Conservation (phyloP, 2,329 filamentous ascomycete species). For the Talaromyces funiculosus region DNA sequence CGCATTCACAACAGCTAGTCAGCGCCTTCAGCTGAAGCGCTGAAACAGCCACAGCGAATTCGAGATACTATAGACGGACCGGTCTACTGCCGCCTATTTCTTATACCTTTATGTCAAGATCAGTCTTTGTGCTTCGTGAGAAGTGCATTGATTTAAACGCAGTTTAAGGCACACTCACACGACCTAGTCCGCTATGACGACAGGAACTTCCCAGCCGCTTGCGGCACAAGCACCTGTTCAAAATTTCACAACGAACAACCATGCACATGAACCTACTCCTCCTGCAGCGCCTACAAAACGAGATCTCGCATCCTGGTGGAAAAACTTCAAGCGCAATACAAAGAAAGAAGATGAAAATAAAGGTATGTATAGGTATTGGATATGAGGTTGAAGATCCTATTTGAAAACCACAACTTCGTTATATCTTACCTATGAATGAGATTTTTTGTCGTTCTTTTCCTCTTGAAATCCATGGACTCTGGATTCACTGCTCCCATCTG, state of each 20-base stretch:
- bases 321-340: conserved; percentile 73
- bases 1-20: conserved; percentile 3
- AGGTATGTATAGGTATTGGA: conserved; percentile 41
- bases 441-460: neutral
- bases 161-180: neutral
- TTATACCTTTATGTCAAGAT: neutral
- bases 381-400: neutral
- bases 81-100: neutral
- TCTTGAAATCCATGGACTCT: neutral
- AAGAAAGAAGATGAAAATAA: conserved; percentile 57
- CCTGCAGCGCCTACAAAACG: conserved; percentile 75
- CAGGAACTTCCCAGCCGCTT: conserved; percentile 32
- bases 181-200: conserved; percentile 27
- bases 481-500: neutral
- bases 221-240: conserved; percentile 30
- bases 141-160: neutral
- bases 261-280: conserved; percentile 43
- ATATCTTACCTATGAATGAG: no score
- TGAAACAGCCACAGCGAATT: conserved; percentile 9
- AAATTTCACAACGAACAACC: conserved; percentile 22
- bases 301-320: conserved; percentile 96
- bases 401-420: neutral
- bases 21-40: conserved; percentile 8
- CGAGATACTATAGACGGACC: neutral
- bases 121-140: neutral